Conservation (phyloP, 345 rosid genomes). For the Linum trigynum region DNA sequence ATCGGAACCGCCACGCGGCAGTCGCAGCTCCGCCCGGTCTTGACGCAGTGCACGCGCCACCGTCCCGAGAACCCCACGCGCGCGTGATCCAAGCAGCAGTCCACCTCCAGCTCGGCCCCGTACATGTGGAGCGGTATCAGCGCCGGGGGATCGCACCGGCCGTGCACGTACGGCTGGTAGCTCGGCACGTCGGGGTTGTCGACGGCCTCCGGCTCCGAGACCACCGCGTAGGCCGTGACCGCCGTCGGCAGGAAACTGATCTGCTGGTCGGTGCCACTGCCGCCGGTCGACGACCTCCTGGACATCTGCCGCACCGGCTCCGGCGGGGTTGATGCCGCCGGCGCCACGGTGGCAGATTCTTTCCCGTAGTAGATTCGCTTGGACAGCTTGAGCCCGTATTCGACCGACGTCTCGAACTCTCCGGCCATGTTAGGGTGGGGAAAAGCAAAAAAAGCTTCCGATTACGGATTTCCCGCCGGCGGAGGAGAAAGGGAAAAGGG, state of each 20-base stretch:
- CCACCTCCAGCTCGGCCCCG: conserved; percentile 20
- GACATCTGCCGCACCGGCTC: conserved; percentile 2
- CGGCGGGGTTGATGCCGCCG: neutral
- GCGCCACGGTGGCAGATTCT: conserved; percentile 5
- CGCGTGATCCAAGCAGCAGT: conserved; percentile 20
- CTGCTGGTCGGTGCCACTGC: neutral
- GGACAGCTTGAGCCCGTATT: conserved; percentile 16
- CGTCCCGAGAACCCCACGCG: conserved; percentile 9
- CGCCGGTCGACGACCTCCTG: neutral
- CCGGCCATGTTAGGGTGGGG: conserved; percentile 4
- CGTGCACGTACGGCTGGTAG: conserved; percentile 30
- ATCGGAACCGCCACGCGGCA: conserved; percentile 21
- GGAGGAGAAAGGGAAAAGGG: too few relatives aligned
- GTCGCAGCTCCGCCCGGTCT: conserved; percentile 12
- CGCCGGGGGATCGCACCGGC: conserved; percentile 28
- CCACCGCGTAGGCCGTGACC: conserved; percentile 23
- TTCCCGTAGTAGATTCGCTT: conserved; percentile 25
- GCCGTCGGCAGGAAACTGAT: conserved; percentile 14
- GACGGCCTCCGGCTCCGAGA: conserved; percentile 25
- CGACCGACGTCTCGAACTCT: conserved; percentile 17
- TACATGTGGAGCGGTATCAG: conserved; percentile 24
- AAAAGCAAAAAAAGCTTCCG: too few relatives aligned
- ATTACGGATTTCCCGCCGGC: too few relatives aligned
- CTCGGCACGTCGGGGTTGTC: conserved; percentile 31
- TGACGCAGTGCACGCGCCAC: conserved; percentile 30